Evolutionary conservation across 208 protist genomes (phyloP).

Genomic region (Wallacemonas collosoma): DNA sequence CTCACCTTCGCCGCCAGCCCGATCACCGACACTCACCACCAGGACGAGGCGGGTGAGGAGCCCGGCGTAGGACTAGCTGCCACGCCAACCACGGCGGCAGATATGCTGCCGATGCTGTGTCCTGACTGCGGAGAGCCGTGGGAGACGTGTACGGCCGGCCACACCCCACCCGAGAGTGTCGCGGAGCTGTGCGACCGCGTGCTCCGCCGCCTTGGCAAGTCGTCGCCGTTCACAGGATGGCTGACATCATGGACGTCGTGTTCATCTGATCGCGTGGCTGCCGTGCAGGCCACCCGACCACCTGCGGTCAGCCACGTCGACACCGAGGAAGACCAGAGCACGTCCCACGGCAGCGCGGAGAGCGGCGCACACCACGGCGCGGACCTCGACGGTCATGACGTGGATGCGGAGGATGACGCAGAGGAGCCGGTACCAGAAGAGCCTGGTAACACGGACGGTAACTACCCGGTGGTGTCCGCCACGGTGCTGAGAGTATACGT

Average conservation of each 20-base stretch:
- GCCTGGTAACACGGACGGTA: neutral
- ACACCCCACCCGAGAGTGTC: conserved; percentile 53
- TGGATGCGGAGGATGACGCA: conserved; percentile 3
- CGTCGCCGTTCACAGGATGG: conserved; percentile 72
- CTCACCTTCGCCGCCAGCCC: conserved; percentile 20
- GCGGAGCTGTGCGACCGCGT: conserved; percentile 61
- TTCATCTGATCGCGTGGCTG: neutral
- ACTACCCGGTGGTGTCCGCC: conserved; percentile 1
- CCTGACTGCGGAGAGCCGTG: conserved; percentile 68
- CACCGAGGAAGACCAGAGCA: conserved; percentile 2
- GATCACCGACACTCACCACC: neutral
- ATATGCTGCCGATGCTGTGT: conserved; percentile 38
- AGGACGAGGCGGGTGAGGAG: conserved; percentile 13
- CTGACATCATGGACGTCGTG: conserved; percentile 37
- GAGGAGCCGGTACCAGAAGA: neutral
- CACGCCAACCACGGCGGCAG: conserved; percentile 1
- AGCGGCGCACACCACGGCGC: conserved; percentile 12
- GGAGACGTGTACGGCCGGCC: conserved; percentile 46
- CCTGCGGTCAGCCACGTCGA: neutral
- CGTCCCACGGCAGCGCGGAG: conserved; percentile 10
- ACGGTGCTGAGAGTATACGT: conserved; percentile 6
- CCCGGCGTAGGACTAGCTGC: conserved; percentile 18
- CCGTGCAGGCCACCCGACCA: conserved; percentile 2
- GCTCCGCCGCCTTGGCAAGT: conserved; percentile 37
- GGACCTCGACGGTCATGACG: neutral